Percentiles rank a stretch among this genome's conserved stretches.
phyloP scores from a whole-genome alignment of 768 basidiomycete genomes.

The Rhizopogon rudus region DNA sequence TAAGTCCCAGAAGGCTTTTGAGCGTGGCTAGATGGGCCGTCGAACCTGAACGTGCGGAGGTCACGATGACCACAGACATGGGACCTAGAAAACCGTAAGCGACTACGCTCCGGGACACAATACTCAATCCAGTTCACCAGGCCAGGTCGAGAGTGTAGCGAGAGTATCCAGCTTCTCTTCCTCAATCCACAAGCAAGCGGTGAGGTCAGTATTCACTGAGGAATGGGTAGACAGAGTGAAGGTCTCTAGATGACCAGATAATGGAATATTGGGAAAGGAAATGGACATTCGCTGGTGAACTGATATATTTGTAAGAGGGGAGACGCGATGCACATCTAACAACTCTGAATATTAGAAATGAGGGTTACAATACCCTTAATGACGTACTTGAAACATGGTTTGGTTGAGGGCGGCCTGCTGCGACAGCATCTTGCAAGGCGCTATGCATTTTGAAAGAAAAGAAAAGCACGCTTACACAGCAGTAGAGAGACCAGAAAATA shows the following conservation, averaged over 20 bases:
- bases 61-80: constrained; percentile 45
- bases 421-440: constrained; percentile 5
- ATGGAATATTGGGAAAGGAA: constrained; percentile 26
- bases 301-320: constrained; percentile 25
- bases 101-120: neutral
- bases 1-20: constrained; percentile 13
- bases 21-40: constrained; percentile 11
- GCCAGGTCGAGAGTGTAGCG: constrained; percentile 37
- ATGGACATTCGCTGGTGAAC: constrained; percentile 30
- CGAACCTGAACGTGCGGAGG: constrained; percentile 25
- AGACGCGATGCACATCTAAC: constrained; percentile 2
- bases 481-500: constrained; percentile 33
- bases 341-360: neutral
- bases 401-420: neutral
- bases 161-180: constrained; percentile 30
- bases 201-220: constrained; percentile 16
- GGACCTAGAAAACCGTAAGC: constrained; percentile 30
- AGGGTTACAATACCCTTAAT: neutral
- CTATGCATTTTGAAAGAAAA: constrained; percentile 27
- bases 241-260: constrained; percentile 28
- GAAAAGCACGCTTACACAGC: constrained; percentile 35
- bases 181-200: constrained; percentile 48
- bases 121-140: constrained; percentile 26
- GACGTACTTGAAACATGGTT: neutral
- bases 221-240: constrained; percentile 26